Evolutionary conservation across 2,329 filamentous ascomycete genomes (phyloP).

Genomic region (Sarocladium brachiariae): DNA sequence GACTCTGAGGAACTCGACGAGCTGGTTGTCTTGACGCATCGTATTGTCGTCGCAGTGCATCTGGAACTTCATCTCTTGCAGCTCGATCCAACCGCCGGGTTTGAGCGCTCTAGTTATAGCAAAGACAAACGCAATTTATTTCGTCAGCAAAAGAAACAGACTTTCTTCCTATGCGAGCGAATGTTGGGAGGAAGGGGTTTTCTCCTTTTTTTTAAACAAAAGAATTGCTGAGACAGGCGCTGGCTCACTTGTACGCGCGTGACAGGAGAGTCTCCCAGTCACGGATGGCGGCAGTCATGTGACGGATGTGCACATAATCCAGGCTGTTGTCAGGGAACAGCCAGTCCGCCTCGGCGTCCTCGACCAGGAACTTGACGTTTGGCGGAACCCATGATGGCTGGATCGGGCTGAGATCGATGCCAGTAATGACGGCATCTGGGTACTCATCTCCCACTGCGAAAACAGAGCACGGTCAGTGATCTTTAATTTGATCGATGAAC

Average conservation of each 20-base stretch:
- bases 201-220: no score
- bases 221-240: no score
- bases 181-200: no score
- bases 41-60: conserved; percentile 24
- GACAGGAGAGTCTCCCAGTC: conserved; percentile 16
- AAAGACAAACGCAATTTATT: no score
- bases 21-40: conserved; percentile 17
- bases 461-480: no score
- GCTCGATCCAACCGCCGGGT: conserved; percentile 29
- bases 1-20: conserved; percentile 23
- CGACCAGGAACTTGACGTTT: conserved; percentile 32
- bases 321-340: conserved; percentile 16
- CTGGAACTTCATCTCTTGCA: conserved; percentile 26
- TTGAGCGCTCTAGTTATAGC: conserved; percentile 18
- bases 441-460: conserved; percentile 28
- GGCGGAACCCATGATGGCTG: conserved; percentile 33
- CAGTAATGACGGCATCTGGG: conserved; percentile 29
- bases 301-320: conserved; percentile 25
- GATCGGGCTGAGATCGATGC: conserved; percentile 33
- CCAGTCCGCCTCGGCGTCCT: conserved; percentile 28
- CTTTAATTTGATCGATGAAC: no score
- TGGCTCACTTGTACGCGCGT: conserved; percentile 17
- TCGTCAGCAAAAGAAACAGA: no score
- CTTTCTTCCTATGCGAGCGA: no score
- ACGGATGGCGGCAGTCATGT: conserved; percentile 29